Percentiles rank a stretch among this genome's conserved stretches.
Conservation (phyloP, 257 asterid genomes). For the Avicennia marina region DNA sequence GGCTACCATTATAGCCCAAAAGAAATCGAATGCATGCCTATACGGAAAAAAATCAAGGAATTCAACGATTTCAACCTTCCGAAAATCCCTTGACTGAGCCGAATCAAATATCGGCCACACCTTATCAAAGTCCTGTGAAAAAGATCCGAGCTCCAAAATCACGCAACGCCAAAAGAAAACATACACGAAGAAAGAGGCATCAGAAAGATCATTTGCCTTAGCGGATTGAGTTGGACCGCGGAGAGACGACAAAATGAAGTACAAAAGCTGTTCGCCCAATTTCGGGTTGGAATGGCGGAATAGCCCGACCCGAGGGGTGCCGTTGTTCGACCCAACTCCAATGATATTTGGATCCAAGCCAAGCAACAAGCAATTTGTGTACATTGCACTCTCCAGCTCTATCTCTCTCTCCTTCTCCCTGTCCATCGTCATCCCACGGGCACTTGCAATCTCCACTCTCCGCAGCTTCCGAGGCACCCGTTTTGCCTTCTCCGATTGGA, state of each 20-base stretch:
- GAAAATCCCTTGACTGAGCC: conserved; percentile 97
- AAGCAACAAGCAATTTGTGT: conserved; percentile 95
- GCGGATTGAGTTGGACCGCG: conserved; percentile 98
- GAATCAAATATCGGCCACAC: conserved; percentile 99
- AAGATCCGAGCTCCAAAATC: conserved; percentile 20
- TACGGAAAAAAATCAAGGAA: not conserved
- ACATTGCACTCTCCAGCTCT: conserved; percentile 99
- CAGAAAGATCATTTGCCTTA: conserved; percentile 36
- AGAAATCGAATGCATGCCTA: conserved; percentile 4
- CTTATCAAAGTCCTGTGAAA: conserved; percentile 86
- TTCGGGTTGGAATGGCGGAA: conserved; percentile 99
- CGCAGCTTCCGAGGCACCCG: too few relatives aligned
- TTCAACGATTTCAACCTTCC: conserved; percentile 57
- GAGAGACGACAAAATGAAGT: conserved; percentile 88
- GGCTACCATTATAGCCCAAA: not conserved
- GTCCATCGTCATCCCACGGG: conserved; percentile 89
- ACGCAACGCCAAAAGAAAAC: not conserved
- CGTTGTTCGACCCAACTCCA: conserved; percentile 82
- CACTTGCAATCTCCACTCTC: conserved; percentile 24
- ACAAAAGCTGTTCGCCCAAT: conserved; percentile 94
- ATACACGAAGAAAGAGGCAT: not conserved
- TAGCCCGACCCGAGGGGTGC: conserved; percentile 81
- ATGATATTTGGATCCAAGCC: conserved; percentile 93
- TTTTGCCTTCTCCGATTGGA: too few relatives aligned
- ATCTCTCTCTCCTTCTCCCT: conserved; percentile 98